Base-by-base conservation (phyloP, 1,139 yeast species). In the Diutina pseudorugosa region DNA sequence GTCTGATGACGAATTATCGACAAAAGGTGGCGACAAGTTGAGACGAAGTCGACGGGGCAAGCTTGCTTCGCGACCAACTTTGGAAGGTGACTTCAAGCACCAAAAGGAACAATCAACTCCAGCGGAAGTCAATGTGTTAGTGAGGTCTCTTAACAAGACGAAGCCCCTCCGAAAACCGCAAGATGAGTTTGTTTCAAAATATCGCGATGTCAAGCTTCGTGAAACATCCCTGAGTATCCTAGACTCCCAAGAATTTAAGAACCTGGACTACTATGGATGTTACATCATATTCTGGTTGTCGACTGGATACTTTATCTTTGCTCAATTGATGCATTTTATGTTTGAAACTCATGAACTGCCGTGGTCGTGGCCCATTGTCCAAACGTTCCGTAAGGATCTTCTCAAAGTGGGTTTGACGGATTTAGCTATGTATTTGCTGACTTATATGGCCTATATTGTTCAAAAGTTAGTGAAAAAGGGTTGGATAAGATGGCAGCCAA, bases 281-380 rank as follows among this genome's bases (percentile, higher is more conserved):
- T 85, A 79, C 60, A 79, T 84, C 12, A 72, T 84, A 52, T 79
- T 82, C 57, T 85, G 94, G 94, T 66, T 84, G 53, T 76, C 77
- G 2, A 76, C 83, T 8, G 83, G 76, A 8, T 76, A 83, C 54
- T 65, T 75, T 42, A 74, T 79, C 55, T 59, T 78, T 42, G 75
- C 76, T 53, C 73, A 71, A 41, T 58, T 78, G n/a, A 70, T 79
- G 25, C 77, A 77, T 54, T 72, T 70, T 20, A 65, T 70, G 52
- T 61, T 65, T 58, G 68, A 66, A 12, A 14, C 23, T 12, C 57
- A 58, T n/a, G 70, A 79, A 27, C 74, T 80, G 50, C 40, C 51
- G 19, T 50, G 53, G 11, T 27, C 44, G 18, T 54, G 53, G 5
- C 78, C 80, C 33, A 76, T 87, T 33, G 65, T 83, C 42, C 56